Base-by-base conservation (phyloP, 768 basidiomycete species). In the Leccinum subgranulosum region DNA sequence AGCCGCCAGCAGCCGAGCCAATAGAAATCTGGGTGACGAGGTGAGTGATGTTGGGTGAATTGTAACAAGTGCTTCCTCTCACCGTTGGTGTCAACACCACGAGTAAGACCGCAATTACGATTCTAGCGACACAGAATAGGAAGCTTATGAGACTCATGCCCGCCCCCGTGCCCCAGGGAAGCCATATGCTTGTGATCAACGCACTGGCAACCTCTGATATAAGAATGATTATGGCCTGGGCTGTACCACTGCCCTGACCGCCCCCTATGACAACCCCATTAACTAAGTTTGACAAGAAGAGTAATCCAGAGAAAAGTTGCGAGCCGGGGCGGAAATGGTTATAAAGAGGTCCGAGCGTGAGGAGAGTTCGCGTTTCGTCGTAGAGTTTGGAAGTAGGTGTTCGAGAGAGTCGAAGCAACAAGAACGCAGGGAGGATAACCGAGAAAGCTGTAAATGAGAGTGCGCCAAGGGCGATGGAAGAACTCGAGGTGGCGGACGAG, bases 71-170 rank as follows among this genome's bases (percentile, higher is more conserved):
- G 55, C 15, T 46, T 10, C 46, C 23, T 70, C 92, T 72, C 72
- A 98, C 96, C 60, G 88, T 84, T 27, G 94, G 91, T 15, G 90
- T 88, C 51, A 99, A 75, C 61, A 98, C 92, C 64, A 99, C 90
- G 48, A 98, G 77, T 33, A 99, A 74, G 14, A 98, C 94, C 3
- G 92, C 90, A 23, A 94, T 83, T 27, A 94, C 86, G 65, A 97
- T 95, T 62, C 96, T 81, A 21, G 90, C 86, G 5, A 96, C 90
- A 57, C 92, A 94, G 65, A 96, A 88, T 66, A 97, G 76, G 78
- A 98, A 98, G 70, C 92, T 94, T 57, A 96, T 87, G 34, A 94
- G 79, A 14, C 95, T 96, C 97, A 98, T 98, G 60, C 93, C 91
- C 2, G 96, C 94, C 1, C 96, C 94, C 53, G 89, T 89, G 29